phyloP scores from a whole-genome alignment of 306 rosid species.

The Parietaria judaica region DNA sequence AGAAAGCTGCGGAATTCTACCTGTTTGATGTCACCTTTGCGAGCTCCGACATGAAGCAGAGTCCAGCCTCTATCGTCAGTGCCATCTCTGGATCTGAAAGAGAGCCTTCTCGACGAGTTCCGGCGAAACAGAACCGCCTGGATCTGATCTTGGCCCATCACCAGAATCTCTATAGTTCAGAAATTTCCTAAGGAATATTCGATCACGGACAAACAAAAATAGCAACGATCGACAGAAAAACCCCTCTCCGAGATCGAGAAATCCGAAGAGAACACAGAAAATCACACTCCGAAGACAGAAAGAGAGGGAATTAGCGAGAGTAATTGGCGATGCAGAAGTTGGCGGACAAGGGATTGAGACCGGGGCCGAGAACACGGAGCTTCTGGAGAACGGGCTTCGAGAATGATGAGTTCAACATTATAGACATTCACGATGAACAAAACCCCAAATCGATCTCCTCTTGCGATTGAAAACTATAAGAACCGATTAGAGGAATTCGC shows the following conservation, averaged over 20 bases:
- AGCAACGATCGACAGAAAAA: background rate
- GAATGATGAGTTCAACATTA: conserved; percentile 34
- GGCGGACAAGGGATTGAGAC: conserved; percentile 91
- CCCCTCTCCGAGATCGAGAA: background rate
- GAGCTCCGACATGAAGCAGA: conserved; percentile 59
- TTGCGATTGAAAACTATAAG: background rate
- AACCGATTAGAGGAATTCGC: conserved; percentile 23
- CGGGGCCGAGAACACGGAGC: conserved; percentile 90
- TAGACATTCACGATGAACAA: conserved; percentile 19
- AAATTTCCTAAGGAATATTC: background rate
- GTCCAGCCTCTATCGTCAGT: conserved; percentile 89
- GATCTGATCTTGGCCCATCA: conserved; percentile 38
- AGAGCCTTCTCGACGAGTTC: conserved; percentile 54
- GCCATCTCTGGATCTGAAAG: conserved; percentile 31
- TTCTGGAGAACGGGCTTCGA: conserved; percentile 33
- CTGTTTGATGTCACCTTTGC: conserved; percentile 68
- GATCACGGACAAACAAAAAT: background rate
- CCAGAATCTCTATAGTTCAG: background rate
- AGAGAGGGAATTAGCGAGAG: conserved; percentile 55
- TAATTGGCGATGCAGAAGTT: conserved; percentile 68
- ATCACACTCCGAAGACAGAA: background rate
- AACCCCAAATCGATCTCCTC: background rate
- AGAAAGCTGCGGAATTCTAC: conserved; percentile 18
- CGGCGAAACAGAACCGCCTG: conserved; percentile 21
- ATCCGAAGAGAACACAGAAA: background rate